Base-by-base conservation (phyloP, 2,329 filamentous ascomycete species). In the Fusarium multiceps region DNA sequence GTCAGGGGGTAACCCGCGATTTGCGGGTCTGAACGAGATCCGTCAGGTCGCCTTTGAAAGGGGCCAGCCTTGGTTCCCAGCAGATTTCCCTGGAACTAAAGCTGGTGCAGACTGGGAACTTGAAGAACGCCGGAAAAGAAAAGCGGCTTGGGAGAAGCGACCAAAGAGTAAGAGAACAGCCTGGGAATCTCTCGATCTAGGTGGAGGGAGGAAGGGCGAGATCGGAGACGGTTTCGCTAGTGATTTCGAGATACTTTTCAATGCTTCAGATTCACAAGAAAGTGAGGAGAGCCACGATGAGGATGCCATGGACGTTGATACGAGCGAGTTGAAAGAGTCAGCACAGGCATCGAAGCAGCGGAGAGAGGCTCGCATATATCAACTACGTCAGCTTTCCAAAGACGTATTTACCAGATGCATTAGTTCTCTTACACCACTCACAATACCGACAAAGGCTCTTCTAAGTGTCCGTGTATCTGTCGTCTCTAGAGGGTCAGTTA, bases 1-100 rank as follows among this genome's bases (percentile, higher is more conserved):
- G 0, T 92, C 90, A 2, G 94, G 94, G 10, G 90, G 91, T 0
- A 97, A 93, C 63, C 92, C 93, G 3, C 86, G 91, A 25, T 93
- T 97, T 72, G 95, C 93, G 3, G 95, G 96, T 0, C 75, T 98
- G 32, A 86, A 93, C 46, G 92, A 99, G 79, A 85, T 89, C 53
- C 88, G 90, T 37, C 95, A 98, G 77, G 85, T 97, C 23, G 83
- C 89, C 1, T 97, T 97, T 76, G 94, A 98, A 80, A 87, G 89
- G 21, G 89, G 89, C 1, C 81, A 86, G 40, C 89, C 93, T 2
- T 97, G 92, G 88, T 99, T 97, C 75, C 96, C 96, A 0, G 91
- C 88, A 5, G 96, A 99, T 78, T 93, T 88, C 67, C 90, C 93
- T 0, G 93, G 90, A 7, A 97, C 94, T 0, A 85, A 87, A 59